Evolutionary conservation across 73 alveolate species (phyloP).

Genomic region (Blepharisma stoltei): DNA sequence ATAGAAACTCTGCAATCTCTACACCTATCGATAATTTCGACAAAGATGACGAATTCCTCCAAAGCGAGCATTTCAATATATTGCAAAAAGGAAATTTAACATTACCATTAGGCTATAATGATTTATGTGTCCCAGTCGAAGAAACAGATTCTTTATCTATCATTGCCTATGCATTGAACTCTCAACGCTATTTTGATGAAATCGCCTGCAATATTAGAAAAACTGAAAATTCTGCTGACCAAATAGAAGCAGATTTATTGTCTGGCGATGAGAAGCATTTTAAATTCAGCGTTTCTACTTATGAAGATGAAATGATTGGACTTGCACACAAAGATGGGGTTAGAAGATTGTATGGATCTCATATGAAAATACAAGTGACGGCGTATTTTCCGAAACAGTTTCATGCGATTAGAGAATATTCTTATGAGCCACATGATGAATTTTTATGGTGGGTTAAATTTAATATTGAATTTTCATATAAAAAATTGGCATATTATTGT

Average conservation of each 20-base stretch:
- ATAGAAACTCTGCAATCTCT: no score
- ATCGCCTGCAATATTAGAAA: background rate
- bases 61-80: background rate
- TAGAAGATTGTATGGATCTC: background rate
- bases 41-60: background rate
- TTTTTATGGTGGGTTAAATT: no score
- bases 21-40: background rate
- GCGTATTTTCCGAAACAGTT: slow-evolving; percentile 4
- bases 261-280: background rate
- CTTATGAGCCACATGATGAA: background rate
- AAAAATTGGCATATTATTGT: no score
- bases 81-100: slow-evolving; percentile 13
- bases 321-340: background rate
- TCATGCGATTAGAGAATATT: background rate
- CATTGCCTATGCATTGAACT: background rate
- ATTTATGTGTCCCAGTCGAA: slow-evolving; percentile 6
- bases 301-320: background rate
- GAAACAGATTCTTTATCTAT: slow-evolving; percentile 3
- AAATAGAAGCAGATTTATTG: background rate
- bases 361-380: background rate
- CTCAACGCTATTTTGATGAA: background rate
- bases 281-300: background rate
- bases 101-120: background rate
- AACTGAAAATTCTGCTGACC: background rate
- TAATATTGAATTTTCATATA: no score